A percentile compares a stretch with the other conserved stretches of the same genome.
Conservation (phyloP, 495 filamentous ascomycete genomes). For the Hypoxylon crocopeplum region DNA sequence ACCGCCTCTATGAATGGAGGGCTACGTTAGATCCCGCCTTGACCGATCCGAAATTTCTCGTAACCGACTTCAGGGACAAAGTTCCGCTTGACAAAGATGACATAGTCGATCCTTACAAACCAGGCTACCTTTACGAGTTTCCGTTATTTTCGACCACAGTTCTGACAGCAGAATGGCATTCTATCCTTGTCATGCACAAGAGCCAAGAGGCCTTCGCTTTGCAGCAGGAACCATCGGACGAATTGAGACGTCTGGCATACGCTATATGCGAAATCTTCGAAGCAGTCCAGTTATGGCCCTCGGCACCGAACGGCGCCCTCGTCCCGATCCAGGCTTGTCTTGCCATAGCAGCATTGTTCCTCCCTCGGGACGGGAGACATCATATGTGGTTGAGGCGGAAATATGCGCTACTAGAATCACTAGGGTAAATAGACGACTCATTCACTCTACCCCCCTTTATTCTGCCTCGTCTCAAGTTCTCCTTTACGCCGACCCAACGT, state of each 20-base stretch:
- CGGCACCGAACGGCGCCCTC: constrained; percentile 70
- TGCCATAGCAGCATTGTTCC: constrained; percentile 76
- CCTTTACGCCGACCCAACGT: too few relatives aligned
- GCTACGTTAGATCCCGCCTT: constrained; percentile 64
- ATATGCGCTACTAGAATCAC: constrained; percentile 76
- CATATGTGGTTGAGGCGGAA: constrained; percentile 85
- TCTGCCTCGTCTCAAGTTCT: too few relatives aligned
- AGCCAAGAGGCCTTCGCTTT: constrained; percentile 64
- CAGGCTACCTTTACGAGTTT: constrained; percentile 69
- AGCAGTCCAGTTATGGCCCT: constrained; percentile 74
- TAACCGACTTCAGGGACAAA: constrained; percentile 63
- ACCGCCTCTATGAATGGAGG: constrained; percentile 63
- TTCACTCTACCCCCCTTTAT: background rate
- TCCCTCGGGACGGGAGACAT: constrained; percentile 74
- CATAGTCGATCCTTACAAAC: constrained; percentile 74
- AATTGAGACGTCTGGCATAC: constrained; percentile 66
- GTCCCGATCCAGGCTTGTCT: constrained; percentile 78
- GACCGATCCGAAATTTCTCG: constrained; percentile 61
- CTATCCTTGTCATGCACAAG: constrained; percentile 79
- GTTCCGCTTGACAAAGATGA: constrained; percentile 63
- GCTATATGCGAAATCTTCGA: constrained; percentile 79
- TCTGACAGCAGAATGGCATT: constrained; percentile 77
- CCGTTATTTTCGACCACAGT: constrained; percentile 75
- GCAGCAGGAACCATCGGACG: constrained; percentile 44
- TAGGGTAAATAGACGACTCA: constrained; percentile 69